Conservation (phyloP, 176 grass and related monocot genomes). For the Phragmites australis region DNA sequence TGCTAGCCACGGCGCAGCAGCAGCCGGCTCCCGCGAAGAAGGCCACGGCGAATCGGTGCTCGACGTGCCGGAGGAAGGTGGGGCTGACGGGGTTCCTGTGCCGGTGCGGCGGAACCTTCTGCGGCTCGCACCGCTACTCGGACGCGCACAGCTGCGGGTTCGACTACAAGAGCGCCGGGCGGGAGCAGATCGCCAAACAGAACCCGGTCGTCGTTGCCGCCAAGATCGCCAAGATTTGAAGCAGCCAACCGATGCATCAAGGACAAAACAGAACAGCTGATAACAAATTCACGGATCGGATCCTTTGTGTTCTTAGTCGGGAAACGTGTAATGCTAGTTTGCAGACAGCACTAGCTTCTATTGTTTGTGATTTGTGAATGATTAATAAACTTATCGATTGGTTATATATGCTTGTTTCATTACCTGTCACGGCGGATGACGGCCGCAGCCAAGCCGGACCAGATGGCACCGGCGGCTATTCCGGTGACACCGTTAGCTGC, state of each 20-base stretch:
- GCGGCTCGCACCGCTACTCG: constrained; percentile 47
- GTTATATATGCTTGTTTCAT: no score
- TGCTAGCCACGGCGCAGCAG: neutral
- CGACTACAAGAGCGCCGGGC: constrained; percentile 52
- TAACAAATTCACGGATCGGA: neutral
- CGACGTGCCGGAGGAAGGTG: constrained; percentile 59
- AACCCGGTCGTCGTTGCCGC: constrained; percentile 53
- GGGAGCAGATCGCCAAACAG: constrained; percentile 44
- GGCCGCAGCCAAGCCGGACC: no score
- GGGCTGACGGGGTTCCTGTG: constrained; percentile 64
- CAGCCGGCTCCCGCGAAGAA: neutral
- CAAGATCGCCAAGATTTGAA: constrained; percentile 59
- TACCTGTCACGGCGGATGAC: no score
- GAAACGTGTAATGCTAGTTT: neutral
- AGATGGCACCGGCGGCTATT: no score
- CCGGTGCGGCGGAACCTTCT: constrained; percentile 58
- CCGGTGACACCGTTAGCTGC: no score
- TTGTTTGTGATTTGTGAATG: neutral
- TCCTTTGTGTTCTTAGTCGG: neutral
- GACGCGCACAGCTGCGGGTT: constrained; percentile 57
- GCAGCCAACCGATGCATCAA: no score
- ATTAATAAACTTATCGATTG: no score
- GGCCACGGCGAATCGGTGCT: constrained; percentile 45
- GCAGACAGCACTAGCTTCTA: neutral
- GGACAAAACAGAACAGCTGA: no score